Evolutionary conservation across 768 basidiomycete genomes (phyloP).

Genomic region (Lyophyllum shimeji): DNA sequence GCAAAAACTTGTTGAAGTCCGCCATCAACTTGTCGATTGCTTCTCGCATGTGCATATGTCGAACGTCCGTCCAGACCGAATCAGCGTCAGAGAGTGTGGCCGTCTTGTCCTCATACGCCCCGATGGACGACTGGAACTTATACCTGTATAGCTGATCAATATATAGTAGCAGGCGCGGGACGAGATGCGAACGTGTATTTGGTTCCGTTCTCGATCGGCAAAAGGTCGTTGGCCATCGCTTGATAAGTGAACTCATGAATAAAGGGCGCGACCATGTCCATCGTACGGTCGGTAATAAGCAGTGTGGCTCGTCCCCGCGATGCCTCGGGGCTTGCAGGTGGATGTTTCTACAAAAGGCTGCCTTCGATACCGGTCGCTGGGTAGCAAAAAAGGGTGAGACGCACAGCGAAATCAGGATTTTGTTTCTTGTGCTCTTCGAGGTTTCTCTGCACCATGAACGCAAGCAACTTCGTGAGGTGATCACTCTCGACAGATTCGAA

Average conservation of each 20-base stretch:
- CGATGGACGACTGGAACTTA: conserved; percentile 88
- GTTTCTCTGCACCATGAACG: conserved; percentile 78
- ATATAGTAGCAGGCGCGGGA: background rate
- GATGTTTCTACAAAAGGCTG: conserved; percentile 43
- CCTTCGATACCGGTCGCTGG: background rate
- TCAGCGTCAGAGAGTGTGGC: conserved; percentile 87
- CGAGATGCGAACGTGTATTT: conserved; percentile 73
- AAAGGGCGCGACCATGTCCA: conserved; percentile 90
- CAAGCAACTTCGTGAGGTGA: conserved; percentile 77
- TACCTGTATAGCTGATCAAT: conserved; percentile 52
- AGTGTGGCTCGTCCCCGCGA: conserved; percentile 75
- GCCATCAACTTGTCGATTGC: conserved; percentile 96
- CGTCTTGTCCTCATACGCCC: conserved; percentile 84
- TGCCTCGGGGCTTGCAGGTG: conserved; percentile 33
- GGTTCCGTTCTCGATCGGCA: conserved; percentile 83
- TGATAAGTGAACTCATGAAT: conserved; percentile 99
- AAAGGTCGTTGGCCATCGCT: conserved; percentile 95
- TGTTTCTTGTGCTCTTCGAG: conserved; percentile 85
- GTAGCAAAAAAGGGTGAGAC: conserved; percentile 26
- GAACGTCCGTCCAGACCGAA: conserved; percentile 86
- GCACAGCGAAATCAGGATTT: conserved; percentile 86
- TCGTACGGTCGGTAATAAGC: conserved; percentile 93
- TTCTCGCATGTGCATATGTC: conserved; percentile 99
- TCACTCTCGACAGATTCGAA: conserved; percentile 74
- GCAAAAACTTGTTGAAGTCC: conserved; percentile 92